phyloP scores from a whole-genome alignment of 306 rosid species.

The Bauhinia variegata region DNA sequence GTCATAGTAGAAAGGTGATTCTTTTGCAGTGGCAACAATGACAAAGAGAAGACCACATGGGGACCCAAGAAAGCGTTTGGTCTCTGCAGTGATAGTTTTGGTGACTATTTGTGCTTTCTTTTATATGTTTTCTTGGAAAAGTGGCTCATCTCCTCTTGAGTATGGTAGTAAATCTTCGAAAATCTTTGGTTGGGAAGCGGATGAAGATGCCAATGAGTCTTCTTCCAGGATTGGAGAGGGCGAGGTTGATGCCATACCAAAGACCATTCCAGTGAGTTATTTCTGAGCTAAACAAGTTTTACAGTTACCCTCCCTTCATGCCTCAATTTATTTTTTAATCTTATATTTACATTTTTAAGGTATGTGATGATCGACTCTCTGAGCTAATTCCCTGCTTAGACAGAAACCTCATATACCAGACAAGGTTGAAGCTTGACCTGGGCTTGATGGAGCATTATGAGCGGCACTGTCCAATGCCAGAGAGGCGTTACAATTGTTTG shows the following conservation, averaged over 20 bases:
- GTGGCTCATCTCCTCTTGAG: constrained; percentile 63
- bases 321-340: constrained; percentile 23
- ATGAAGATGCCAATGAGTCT: constrained; percentile 54
- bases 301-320: background rate
- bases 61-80: constrained; percentile 57
- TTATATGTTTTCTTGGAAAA: constrained; percentile 54
- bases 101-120: constrained; percentile 63
- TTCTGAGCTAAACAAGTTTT: constrained; percentile 32
- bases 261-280: constrained; percentile 82
- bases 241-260: constrained; percentile 46
- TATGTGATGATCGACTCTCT: constrained; percentile 84
- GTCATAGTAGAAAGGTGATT: constrained; percentile 33
- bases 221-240: constrained; percentile 48
- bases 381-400: constrained; percentile 95
- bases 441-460: constrained; percentile 91
- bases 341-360: constrained; percentile 52
- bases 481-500: constrained; percentile 88
- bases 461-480: constrained; percentile 85
- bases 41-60: constrained; percentile 67
- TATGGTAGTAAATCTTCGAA: constrained; percentile 63
- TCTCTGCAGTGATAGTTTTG: constrained; percentile 51
- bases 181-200: constrained; percentile 55
- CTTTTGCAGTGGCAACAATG: constrained; percentile 58
- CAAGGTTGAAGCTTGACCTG: constrained; percentile 87
- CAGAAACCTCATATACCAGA: constrained; percentile 83